Evolutionary conservation across 495 filamentous ascomycete species (phyloP), one percentile per base, ranked within the genome.

Genomic region (Halenospora varia): DNA sequence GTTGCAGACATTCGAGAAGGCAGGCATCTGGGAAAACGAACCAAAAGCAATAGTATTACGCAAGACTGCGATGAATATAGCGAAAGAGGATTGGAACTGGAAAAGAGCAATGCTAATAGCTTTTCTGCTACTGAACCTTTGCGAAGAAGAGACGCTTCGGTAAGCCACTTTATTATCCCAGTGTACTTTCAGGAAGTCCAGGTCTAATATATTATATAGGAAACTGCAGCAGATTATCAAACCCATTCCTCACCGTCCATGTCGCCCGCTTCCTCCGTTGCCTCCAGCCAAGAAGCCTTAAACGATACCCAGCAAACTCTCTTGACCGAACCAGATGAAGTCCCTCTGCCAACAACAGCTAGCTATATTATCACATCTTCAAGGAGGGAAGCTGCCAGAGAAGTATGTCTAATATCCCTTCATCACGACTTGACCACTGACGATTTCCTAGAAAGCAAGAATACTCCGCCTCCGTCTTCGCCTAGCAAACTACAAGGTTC

Each of bases 401-500:
- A 20, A 47, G 40, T 56, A 2, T 17, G 3, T 53, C 15, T 48
- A 11, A 22, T 17, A 19, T 46, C 10, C 18, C 46, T 11, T 53
- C 9, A 35, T 51, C 19, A 22, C 19, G 15, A 17, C 35, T 22
- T 45, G 55, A 57, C 59, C 26, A 45, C 11, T 18, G n/a, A 10
- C 19, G 25, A 10, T n/a, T 4, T 18, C n/a, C 41, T 51, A 80
- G 77, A 77, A 75, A 72, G 76, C 74, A 45, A 71, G 76, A 60
- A 75, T 67, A 55, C 60, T 82, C 45, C 75, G 75, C n/a, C 62
- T 79, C 2, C 73, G 79, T 22, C 70, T 82, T 19, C 66, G 74
- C 1, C 68, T 82, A 2, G 79, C 79, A 4, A 73, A 63, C 53
- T 82, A 82, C 67, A 82, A 81, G 62, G 71, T 82, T 20, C 71